Percentiles rank a stretch among this genome's conserved stretches.
These are phyloP conservation scores for Trichoderma atrobrunneum DNA, from an alignment of 2,329 filamentous ascomycete genomes.

Conservation along the genomic window DNA sequence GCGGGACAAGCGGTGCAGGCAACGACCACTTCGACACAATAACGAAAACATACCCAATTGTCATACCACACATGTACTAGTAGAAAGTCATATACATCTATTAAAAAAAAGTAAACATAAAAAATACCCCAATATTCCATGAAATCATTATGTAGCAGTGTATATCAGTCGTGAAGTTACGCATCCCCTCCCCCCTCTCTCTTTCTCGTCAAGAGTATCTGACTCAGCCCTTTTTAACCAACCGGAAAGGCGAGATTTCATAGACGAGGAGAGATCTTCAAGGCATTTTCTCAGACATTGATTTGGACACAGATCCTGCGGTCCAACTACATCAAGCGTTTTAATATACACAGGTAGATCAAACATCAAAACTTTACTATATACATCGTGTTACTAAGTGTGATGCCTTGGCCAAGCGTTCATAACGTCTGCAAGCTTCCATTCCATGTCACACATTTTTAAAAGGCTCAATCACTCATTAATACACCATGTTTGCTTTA, in stretches of 20 bases:
- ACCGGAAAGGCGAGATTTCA: too few species aligned
- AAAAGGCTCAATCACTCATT: not conserved
- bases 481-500: not conserved
- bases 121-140: not conserved
- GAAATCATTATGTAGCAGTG: not conserved
- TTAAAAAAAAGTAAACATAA: not conserved
- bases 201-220: not conserved
- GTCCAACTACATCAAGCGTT: not conserved
- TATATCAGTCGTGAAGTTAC: not conserved
- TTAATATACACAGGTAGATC: too few species aligned
- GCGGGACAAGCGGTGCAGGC: not conserved
- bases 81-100: not conserved
- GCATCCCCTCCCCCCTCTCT: not conserved
- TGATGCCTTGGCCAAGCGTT: not conserved
- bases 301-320: not conserved
- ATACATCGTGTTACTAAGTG: not conserved
- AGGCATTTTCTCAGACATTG: not conserved
- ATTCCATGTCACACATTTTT: not conserved
- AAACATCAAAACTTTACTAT: not conserved
- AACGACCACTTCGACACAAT: not conserved
- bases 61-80: not conserved
- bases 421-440: not conserved
- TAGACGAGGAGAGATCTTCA: not conserved
- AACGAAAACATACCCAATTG: not conserved
- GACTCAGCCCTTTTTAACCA: too few species aligned